These are phyloP conservation scores for Pulveroboletus sp. DNA, from an alignment of 768 basidiomycete species.

Conservation along the genomic window DNA sequence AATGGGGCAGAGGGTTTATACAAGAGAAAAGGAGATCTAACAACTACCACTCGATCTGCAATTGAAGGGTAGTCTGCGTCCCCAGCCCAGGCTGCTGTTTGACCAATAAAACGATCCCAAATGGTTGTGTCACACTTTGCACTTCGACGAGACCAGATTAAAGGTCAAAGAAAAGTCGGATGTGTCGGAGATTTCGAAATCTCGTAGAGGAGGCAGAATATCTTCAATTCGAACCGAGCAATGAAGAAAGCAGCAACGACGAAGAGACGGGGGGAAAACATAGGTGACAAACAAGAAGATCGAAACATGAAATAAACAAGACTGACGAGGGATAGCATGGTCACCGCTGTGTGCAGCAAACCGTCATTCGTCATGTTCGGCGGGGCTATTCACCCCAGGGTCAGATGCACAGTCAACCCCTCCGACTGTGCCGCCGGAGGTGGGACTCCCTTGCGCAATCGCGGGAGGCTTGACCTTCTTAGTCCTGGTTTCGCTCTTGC, in stretches of 20 bases:
- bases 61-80: conserved; percentile 20
- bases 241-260: background rate
- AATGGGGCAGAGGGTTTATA: background rate
- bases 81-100: conserved; percentile 24
- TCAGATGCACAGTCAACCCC: conserved; percentile 29
- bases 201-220: conserved; percentile 25
- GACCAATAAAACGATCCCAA: conserved; percentile 31
- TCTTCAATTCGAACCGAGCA: conserved; percentile 21
- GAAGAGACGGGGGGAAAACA: conserved; percentile 2
- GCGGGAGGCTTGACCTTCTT: conserved; percentile 31
- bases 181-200: conserved; percentile 13
- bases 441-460: conserved; percentile 13
- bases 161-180: conserved; percentile 31
- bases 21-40: background rate
- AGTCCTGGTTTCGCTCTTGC: conserved; percentile 29
- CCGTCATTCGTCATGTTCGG: conserved; percentile 23
- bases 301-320: conserved; percentile 4
- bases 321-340: background rate
- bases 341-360: background rate
- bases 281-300: conserved; percentile 10
- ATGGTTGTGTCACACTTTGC: conserved; percentile 13
- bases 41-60: conserved; percentile 8
- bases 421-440: conserved; percentile 23
- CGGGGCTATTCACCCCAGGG: conserved; percentile 21
- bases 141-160: conserved; percentile 23